Base-by-base conservation (phyloP, 352 stramenopile species). In the Globisporangium spinosum region DNA sequence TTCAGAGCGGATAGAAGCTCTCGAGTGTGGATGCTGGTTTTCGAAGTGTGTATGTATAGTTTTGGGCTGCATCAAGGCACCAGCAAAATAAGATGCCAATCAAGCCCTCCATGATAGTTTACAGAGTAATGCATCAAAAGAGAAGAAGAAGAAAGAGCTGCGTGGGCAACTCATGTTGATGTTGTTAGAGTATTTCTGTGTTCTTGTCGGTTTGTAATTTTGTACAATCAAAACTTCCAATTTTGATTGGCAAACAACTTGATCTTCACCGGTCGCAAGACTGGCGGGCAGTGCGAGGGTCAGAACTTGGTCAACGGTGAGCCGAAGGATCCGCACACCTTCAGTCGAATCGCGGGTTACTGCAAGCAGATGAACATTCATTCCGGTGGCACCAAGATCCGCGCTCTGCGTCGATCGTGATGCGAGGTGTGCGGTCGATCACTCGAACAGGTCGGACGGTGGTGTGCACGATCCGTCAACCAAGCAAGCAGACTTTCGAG, bases 321-420 rank as follows among this genome's bases (percentile, higher is more conserved):
- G 64, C 61, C 70, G 1, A 95, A 74, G 32, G 25, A 70, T 40
- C 65, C 47, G 2, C 15, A 3, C 45, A 83, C 72, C 38, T 77
- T 83, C 64, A 79, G 58, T 20, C 65, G 58, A 22, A 65, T 66
- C 3, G 8, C 40, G 13, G 60, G 35, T 8, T 89, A 88, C 58
- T 89, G 80, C 38, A 77, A 89, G 62, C 90, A 98, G 71, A 95
- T 98, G 74, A 91, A 98, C 62, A 93, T 93, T 45, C 85, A 98
- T 43, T 87, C 88, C 7, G 80, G 92, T 34, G 95, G 89, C 7
- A 75, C 82, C 6, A 97, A 89, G 13, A 86, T 90, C 20, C 73
- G 0, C 87, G 80, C 8, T 89, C 93, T 40, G 93, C 93, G 12
- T 73, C 90, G 38, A 90, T 94, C 54, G 87, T 98, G 55, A 97